Evolutionary conservation across 768 basidiomycete genomes (phyloP).

Genomic region (Lentinula sp.): DNA sequence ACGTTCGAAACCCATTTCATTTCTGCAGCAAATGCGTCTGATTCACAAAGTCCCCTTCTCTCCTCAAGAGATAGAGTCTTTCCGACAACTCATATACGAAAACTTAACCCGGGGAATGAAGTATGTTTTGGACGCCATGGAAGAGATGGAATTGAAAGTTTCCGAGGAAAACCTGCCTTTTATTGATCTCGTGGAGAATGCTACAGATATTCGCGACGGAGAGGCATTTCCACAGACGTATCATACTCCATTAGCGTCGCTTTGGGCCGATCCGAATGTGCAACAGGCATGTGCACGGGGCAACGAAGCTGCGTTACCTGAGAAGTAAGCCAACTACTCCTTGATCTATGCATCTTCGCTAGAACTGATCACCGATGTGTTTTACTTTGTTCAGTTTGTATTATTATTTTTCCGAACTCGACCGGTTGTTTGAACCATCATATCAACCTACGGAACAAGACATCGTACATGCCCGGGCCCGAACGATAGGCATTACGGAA

Average conservation of each 20-base stretch:
- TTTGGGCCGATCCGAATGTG: conserved; percentile 77
- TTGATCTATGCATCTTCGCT: background rate
- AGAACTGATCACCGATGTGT: background rate
- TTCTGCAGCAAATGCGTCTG: conserved; percentile 84
- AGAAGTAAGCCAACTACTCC: conserved; percentile 53
- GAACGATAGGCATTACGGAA: conserved; percentile 89
- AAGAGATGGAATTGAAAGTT: conserved; percentile 79
- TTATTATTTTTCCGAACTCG: conserved; percentile 77
- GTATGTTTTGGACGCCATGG: conserved; percentile 81
- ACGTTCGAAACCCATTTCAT: background rate
- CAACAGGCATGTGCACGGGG: conserved; percentile 74
- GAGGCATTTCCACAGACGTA: conserved; percentile 73
- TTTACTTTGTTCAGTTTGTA: conserved; percentile 35
- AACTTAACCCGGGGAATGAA: conserved; percentile 86
- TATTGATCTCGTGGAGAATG: conserved; percentile 59
- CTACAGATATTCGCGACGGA: conserved; percentile 68
- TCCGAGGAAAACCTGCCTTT: conserved; percentile 51
- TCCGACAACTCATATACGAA: conserved; percentile 88
- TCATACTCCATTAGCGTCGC: conserved; percentile 54
- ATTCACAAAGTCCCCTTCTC: conserved; percentile 88
- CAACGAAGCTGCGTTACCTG: conserved; percentile 88
- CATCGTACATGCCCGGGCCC: conserved; percentile 78
- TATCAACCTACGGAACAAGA: conserved; percentile 82
- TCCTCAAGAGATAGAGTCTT: conserved; percentile 76
- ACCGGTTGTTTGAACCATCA: conserved; percentile 67